Evolutionary conservation across 257 asterid species (phyloP).

Genomic region (Jasminum sambac): DNA sequence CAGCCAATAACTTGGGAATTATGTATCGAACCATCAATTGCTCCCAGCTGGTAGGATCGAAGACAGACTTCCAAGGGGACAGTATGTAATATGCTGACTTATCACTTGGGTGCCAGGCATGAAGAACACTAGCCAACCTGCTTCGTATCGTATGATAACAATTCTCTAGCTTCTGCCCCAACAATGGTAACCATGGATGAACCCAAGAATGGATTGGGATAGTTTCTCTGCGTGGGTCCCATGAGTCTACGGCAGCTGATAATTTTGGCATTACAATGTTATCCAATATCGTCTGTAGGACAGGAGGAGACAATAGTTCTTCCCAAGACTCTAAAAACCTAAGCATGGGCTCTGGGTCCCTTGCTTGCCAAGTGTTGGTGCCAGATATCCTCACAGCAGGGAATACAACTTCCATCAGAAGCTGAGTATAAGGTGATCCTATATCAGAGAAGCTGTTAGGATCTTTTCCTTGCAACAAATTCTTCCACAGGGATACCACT

Average conservation of each 20-base stretch:
- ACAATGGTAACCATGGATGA: conserved; percentile 87
- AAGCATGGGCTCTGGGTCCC: conserved; percentile 90
- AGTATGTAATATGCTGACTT: conserved; percentile 70
- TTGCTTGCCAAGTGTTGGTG: conserved; percentile 87
- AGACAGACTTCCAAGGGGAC: conserved; percentile 86
- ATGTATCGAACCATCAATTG: conserved; percentile 68
- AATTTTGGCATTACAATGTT: conserved; percentile 68
- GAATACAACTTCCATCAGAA: conserved; percentile 85
- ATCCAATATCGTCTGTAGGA: conserved; percentile 64
- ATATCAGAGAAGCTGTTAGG: conserved; percentile 38
- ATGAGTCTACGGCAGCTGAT: conserved; percentile 71
- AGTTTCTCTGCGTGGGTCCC: conserved; percentile 93
- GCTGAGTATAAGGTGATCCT: conserved; percentile 72
- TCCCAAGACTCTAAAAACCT: conserved; percentile 88
- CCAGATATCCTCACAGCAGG: conserved; percentile 96
- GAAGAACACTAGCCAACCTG: conserved; percentile 79
- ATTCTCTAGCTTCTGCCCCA: conserved; percentile 69
- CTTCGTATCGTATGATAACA: conserved; percentile 77
- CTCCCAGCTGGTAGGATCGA: conserved; percentile 89
- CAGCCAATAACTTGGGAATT: conserved; percentile 57
- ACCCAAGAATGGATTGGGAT: conserved; percentile 89
- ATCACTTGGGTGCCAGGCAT: conserved; percentile 93
- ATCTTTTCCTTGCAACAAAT: conserved; percentile 60
- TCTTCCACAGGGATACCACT: conserved; percentile 67
- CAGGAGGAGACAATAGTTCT: conserved; percentile 60